Evolutionary conservation across 768 basidiomycete genomes (phyloP).

Genomic region (Chiua virens): DNA sequence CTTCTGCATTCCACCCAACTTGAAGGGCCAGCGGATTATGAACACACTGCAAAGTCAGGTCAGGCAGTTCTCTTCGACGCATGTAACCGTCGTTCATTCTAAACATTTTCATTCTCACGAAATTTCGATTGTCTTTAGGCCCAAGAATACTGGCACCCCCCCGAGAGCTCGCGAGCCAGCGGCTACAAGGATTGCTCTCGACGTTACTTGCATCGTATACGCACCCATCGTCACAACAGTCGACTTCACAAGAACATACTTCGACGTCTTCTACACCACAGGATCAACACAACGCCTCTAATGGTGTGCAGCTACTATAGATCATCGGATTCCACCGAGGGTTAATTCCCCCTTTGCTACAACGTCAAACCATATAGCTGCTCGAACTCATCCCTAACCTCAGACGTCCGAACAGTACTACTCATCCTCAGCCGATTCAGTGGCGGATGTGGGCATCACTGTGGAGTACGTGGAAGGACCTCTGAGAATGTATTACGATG

Average conservation of each 20-base stretch:
- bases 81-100: neutral
- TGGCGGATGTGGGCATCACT: slow-evolving; percentile 15
- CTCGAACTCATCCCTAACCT: slow-evolving; percentile 4
- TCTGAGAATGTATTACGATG: slow-evolving; percentile 9
- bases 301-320: neutral
- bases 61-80: neutral
- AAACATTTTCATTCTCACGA: neutral
- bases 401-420: slow-evolving; percentile 6
- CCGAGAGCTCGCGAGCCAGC: slow-evolving; percentile 18
- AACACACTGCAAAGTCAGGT: slow-evolving; percentile 7
- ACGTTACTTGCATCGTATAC: slow-evolving; percentile 1
- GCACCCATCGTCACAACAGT: neutral
- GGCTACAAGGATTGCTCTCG: slow-evolving; percentile 25
- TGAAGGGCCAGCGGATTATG: too few relatives aligned
- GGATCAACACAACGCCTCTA: neutral
- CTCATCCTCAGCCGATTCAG: neutral
- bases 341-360: slow-evolving; percentile 9
- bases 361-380: neutral
- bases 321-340: slow-evolving; percentile 1
- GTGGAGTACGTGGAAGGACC: too few relatives aligned
- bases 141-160: neutral
- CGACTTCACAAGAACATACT: neutral
- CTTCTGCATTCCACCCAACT: neutral
- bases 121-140: neutral
- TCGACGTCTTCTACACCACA: neutral